phyloP scores from a whole-genome alignment of 495 filamentous ascomycete genomes.

The Usnea hakonensis region DNA sequence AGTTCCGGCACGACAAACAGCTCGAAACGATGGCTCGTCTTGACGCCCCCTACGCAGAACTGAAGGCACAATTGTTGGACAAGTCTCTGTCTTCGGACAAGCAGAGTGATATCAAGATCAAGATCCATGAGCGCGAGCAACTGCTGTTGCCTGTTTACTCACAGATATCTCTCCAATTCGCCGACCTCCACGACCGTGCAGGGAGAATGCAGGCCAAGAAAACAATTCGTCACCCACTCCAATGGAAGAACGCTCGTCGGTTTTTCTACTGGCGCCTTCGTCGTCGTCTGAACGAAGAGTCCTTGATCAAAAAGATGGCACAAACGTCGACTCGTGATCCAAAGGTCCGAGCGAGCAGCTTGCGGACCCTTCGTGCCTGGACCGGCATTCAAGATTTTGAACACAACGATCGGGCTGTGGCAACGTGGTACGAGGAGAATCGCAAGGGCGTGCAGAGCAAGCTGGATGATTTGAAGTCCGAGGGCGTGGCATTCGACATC shows the following conservation, averaged over 20 bases:
- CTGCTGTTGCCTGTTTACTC: slow-evolving; percentile 83
- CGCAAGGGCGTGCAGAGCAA: slow-evolving; percentile 68
- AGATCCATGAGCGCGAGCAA: slow-evolving; percentile 83
- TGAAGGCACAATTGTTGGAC: slow-evolving; percentile 69
- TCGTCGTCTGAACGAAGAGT: slow-evolving; percentile 92
- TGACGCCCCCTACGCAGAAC: slow-evolving; percentile 70
- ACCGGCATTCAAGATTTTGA: slow-evolving; percentile 64
- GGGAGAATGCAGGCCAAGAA: slow-evolving; percentile 98
- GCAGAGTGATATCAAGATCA: slow-evolving; percentile 66
- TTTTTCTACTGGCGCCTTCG: slow-evolving; percentile 99
- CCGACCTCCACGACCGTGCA: slow-evolving; percentile 93
- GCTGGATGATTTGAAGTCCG: slow-evolving; percentile 70
- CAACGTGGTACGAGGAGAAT: slow-evolving; percentile 97
- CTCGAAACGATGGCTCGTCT: slow-evolving; percentile 96
- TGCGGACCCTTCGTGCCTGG: slow-evolving; percentile 70
- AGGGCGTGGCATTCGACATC: slow-evolving; percentile 71
- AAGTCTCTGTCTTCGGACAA: slow-evolving; percentile 62
- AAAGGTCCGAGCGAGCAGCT: slow-evolving; percentile 50
- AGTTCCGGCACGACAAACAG: slow-evolving; percentile 95
- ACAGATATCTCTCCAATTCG: slow-evolving; percentile 90
- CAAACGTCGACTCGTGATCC: slow-evolving; percentile 24
- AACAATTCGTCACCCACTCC: slow-evolving; percentile 72
- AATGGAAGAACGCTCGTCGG: slow-evolving; percentile 84
- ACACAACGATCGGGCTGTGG: slow-evolving; percentile 70
- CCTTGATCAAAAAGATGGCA: slow-evolving; percentile 80